Evolutionary conservation across 805 yeast species (phyloP).

Genomic region (Ogataea polymorpha): DNA sequence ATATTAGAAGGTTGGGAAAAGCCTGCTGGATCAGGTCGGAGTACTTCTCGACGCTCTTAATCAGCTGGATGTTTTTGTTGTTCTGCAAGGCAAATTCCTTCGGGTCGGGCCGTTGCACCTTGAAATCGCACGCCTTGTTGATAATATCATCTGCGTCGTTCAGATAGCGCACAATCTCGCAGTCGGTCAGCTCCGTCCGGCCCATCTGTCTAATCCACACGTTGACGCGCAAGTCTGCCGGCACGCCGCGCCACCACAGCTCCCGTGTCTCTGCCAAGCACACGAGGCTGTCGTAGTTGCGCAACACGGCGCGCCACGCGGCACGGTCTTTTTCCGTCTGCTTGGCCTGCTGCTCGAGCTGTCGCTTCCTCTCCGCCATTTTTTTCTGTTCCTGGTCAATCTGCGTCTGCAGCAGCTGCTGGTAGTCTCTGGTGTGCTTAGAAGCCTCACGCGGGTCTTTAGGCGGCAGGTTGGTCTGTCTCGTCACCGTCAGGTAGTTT

Average conservation of each 20-base stretch:
- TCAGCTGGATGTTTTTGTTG: slow-evolving; percentile 7
- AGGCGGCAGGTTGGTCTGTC: slow-evolving; percentile 69
- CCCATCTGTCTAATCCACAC: slow-evolving; percentile 53
- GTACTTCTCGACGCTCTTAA: slow-evolving; percentile 22
- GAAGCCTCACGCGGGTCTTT: slow-evolving; percentile 50
- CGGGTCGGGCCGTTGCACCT: slow-evolving; percentile 13
- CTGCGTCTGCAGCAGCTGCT: slow-evolving; percentile 41
- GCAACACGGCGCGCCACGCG: slow-evolving; percentile 43
- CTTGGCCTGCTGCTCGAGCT: slow-evolving; percentile 33
- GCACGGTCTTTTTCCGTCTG: slow-evolving; percentile 37
- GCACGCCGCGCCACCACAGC: slow-evolving; percentile 61
- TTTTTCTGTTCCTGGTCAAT: slow-evolving; percentile 37
- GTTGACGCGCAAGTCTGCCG: slow-evolving; percentile 38
- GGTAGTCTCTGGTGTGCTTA: slow-evolving; percentile 54
- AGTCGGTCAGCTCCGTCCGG: slow-evolving; percentile 25
- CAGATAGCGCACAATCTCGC: slow-evolving; percentile 14
- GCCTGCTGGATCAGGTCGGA: slow-evolving; percentile 24
- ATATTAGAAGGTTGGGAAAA: slow-evolving; percentile 28
- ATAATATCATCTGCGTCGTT: slow-evolving; percentile 21
- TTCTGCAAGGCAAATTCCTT: slow-evolving; percentile 16
- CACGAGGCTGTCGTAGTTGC: slow-evolving; percentile 34
- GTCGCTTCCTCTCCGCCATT: slow-evolving; percentile 30
- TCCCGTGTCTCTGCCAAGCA: slow-evolving; percentile 43
- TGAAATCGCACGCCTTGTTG: slow-evolving; percentile 31
- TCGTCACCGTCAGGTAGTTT: slow-evolving; percentile 42